Conservation (phyloP, 2,329 filamentous ascomycete species). For the Canariomyces notabilis region DNA sequence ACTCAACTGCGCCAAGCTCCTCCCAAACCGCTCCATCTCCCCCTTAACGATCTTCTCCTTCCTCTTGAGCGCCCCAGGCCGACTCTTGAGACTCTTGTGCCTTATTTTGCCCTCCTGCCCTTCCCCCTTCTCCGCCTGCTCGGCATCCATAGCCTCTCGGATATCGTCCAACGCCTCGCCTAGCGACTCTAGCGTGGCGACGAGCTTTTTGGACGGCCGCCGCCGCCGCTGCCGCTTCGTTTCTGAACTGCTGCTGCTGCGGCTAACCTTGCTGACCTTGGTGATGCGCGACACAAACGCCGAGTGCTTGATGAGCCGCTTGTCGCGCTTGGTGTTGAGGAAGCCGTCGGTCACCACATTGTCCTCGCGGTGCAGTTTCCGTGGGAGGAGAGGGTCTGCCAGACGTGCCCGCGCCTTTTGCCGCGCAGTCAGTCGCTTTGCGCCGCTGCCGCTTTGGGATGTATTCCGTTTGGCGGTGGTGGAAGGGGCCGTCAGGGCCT, state of each 20-base stretch:
- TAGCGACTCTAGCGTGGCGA: slow-evolving; percentile 67
- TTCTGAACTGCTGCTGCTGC: slow-evolving; percentile 42
- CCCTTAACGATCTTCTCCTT: slow-evolving; percentile 74
- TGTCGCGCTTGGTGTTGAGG: slow-evolving; percentile 73
- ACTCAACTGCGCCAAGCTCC: slow-evolving; percentile 73
- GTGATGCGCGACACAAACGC: slow-evolving; percentile 72
- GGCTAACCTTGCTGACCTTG: slow-evolving; percentile 39
- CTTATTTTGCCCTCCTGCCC: slow-evolving; percentile 56
- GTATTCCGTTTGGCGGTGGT: slow-evolving; percentile 3
- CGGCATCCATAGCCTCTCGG: slow-evolving; percentile 42
- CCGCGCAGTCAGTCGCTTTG: slow-evolving; percentile 53
- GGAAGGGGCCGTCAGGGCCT: slow-evolving; percentile 28
- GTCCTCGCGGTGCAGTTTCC: slow-evolving; percentile 48
- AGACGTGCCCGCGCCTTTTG: slow-evolving; percentile 50
- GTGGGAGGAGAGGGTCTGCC: slow-evolving; percentile 46
- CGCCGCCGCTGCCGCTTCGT: slow-evolving; percentile 54
- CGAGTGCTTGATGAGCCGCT: slow-evolving; percentile 75
- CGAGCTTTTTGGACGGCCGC: slow-evolving; percentile 62
- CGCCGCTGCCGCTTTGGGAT: slow-evolving; percentile 28
- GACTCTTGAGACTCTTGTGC: slow-evolving; percentile 68
- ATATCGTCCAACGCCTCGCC: slow-evolving; percentile 74
- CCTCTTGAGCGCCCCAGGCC: slow-evolving; percentile 74
- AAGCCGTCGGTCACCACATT: slow-evolving; percentile 54
- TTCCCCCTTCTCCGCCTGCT: slow-evolving; percentile 38
- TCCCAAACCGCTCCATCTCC: slow-evolving; percentile 80